Evolutionary conservation across 2,329 filamentous ascomycete genomes (phyloP), one percentile per base, ranked within the genome.

Genomic region (Apiospora sp.): DNA sequence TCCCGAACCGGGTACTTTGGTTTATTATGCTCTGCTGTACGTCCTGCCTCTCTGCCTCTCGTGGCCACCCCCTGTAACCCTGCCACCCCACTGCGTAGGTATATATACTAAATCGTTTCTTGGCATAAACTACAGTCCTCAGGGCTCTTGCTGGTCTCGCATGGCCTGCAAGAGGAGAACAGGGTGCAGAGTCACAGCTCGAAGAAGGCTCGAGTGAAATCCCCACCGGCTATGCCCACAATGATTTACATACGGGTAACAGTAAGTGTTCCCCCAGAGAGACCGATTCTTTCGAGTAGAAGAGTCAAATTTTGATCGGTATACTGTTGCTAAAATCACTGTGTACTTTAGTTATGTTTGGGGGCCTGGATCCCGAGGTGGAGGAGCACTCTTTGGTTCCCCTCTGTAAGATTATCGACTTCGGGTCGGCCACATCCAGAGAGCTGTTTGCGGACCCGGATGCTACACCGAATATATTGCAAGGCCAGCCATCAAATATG

Each of bases 41-140:
- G 44, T 48, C 44, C 44, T 48, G 44, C 16, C 44, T 48, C 44
- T 48, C 44, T 22, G 16, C 4, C 44, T 22, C 44, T 6, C 44
- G 19, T 22, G 14, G 16, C 44, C n/a, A n/a, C n/a, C n/a, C n/a
- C n/a, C n/a, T n/a, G n/a, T n/a, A n/a, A n/a, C n/a, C n/a, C n/a
- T n/a, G n/a, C n/a, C n/a, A n/a, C 44, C 16, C 16, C 0, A 8
- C 19, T 8, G 44, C 2, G 7, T 6, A 19, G 7, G 0, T 7
- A 22, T 7, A 48, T 22, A 8, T 22, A 48, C 44, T 48, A 1
- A 48, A 22, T 48, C 5, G 19, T 48, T 22, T 22, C n/a, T 7
- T 16, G 44, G 19, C 44, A 48, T 48, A 6, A 7, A 48, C 22
- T 48, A 0, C 22, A 48, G 44, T 48, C 44, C 22, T 48, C 19